phyloP scores from a whole-genome alignment of 2,329 filamentous ascomycete genomes.

The Fusarium pseudocircinatum region DNA sequence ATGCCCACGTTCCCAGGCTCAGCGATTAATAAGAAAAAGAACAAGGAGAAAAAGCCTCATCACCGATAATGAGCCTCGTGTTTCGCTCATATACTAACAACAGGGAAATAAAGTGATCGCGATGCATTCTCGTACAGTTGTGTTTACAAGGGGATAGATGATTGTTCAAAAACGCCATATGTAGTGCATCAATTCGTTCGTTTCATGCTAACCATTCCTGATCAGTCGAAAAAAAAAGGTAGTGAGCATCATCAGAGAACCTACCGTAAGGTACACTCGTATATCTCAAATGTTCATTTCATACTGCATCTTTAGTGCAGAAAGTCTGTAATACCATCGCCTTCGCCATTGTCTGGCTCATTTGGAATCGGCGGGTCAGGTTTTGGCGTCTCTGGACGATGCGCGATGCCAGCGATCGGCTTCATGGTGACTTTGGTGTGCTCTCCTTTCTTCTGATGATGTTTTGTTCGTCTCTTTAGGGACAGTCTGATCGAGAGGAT shows the following conservation, averaged over 20 bases:
- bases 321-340: conserved; percentile 47
- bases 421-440: conserved; percentile 8
- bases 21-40: neutral
- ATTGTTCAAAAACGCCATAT: conserved; percentile 14
- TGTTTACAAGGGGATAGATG: neutral
- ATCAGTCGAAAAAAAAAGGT: conserved; percentile 27
- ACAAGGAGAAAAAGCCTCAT: neutral
- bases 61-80: neutral
- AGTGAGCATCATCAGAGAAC: neutral
- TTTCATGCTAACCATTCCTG: conserved; percentile 18
- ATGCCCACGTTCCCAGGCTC: neutral
- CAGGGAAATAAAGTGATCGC: neutral
- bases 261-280: conserved; percentile 11
- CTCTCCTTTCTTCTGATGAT: neutral
- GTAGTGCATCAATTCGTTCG: conserved; percentile 10
- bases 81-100: neutral
- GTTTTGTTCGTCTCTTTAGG: neutral
- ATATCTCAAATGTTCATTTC: neutral
- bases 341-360: conserved; percentile 46
- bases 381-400: conserved; percentile 48
- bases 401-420: conserved; percentile 12
- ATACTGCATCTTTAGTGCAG: neutral
- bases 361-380: conserved; percentile 44
- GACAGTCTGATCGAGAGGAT: neutral
- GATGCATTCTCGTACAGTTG: conserved; percentile 9